Evolutionary conservation across 2,329 filamentous ascomycete species (phyloP), one percentile per base, ranked within the genome.

Genomic region (Sporothrix pseudoabietina): DNA sequence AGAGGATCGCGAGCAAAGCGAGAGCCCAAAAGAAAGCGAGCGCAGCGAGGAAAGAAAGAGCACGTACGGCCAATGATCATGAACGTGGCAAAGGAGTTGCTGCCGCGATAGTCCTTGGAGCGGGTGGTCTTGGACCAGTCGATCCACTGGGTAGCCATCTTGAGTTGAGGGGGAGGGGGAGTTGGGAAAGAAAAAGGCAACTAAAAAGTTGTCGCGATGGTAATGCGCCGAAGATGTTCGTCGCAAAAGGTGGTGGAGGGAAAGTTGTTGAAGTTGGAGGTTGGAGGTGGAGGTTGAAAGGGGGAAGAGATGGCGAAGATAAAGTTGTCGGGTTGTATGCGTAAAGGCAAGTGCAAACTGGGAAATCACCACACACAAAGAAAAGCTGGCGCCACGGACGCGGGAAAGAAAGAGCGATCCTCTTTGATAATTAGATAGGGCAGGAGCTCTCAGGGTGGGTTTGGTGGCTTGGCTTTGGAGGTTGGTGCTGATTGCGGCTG

Each of bases 31-130:
- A 52, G 57, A 76, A 47, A 69, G 57, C 70, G 12, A 71, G 57
- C 32, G 47, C 59, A 49, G 69, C 75, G 63, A 71, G 76, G 49
- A 73, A 14, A 44, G 39, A 35, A 16, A 16, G 14, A 9, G 59
- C 55, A 89, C 93, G 81, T 88, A 98, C 95, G 94, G 77, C 94
- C 94, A 77, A 98, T 91, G 80, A 99, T 98, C 83, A 99, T 91
- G 81, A 97, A 98, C 65, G 96, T 98, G 82, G 94, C 94, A 82
- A 99, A 99, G 69, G 94, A 94, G 79, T 85, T 84, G 68, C 88
- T 86, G 73, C 89, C 88, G 77, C 84, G 84, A 78, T 89, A 89
- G 82, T 87, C 82, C 78, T 83, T 84, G 74, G 87, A 89, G 80
- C 82, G 84, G 74, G 87, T 87, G 77, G 83, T 88, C 83, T 89